Evolutionary conservation across 371 early-diverging fungal genomes (phyloP).

Genomic region (Mucor sp.): DNA sequence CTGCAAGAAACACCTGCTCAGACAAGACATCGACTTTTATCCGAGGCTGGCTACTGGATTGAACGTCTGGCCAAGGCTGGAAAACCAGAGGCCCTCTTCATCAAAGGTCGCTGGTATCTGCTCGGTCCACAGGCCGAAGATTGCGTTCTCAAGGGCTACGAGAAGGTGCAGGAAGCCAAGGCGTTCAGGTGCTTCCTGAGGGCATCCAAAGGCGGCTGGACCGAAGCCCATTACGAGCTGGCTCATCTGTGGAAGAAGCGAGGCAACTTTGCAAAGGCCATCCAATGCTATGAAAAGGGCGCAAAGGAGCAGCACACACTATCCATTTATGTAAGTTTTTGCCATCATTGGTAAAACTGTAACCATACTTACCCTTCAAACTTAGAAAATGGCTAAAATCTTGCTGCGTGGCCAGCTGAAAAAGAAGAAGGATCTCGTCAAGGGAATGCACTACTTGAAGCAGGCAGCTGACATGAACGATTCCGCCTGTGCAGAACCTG

Average conservation of each 20-base stretch:
- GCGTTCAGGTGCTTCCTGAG: conserved; percentile 51
- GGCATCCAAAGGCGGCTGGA: conserved; percentile 35
- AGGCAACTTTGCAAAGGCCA: conserved; percentile 63
- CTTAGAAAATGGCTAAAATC: conserved; percentile 45
- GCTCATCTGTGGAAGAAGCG: conserved; percentile 54
- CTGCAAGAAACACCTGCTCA: conserved; percentile 12
- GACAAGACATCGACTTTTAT: conserved; percentile 29
- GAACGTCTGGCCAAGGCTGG: conserved; percentile 66
- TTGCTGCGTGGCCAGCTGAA: conserved; percentile 30
- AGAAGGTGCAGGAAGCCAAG: conserved; percentile 16
- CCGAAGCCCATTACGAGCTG: conserved; percentile 39
- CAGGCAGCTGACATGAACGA: conserved; percentile 37
- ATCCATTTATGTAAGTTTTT: conserved; percentile 67
- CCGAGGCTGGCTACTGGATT: conserved; percentile 78
- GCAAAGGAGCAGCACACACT: conserved; percentile 70
- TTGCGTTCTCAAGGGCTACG: conserved; percentile 20
- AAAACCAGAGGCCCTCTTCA: conserved; percentile 70
- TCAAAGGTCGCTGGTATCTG: conserved; percentile 69
- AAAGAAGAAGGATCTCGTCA: conserved; percentile 26
- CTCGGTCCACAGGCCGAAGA: conserved; percentile 51
- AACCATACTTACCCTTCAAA: background rate
- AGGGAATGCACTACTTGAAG: conserved; percentile 32
- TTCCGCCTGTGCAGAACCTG: conserved; percentile 33
- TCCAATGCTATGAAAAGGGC: conserved; percentile 75
- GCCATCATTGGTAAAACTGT: conserved; percentile 10